Evolutionary conservation across 2,329 filamentous ascomycete genomes (phyloP), one percentile per base, ranked within the genome.

Genomic region (Paecilomyces dactylethromorphus): DNA sequence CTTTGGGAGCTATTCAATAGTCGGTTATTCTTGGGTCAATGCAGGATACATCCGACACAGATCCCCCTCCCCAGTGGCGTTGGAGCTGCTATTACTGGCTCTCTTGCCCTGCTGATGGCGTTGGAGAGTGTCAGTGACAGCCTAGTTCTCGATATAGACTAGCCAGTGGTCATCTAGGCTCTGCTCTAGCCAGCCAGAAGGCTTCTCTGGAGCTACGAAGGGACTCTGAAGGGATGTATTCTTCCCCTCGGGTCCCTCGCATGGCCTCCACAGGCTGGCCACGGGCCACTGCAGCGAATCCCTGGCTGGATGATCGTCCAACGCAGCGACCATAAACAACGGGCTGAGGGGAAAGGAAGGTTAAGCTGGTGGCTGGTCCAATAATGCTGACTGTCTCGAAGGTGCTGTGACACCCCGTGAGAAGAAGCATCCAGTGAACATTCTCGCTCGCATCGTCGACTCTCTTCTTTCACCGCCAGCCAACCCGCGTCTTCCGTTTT

Each of bases 291-390:
- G 39, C 39, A 45, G 39, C 39, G 39, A n/a, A 45, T 45, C 39
- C 39, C 39, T 45, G 39, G 39, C 39, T 45, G 39, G 39, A 45
- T 15, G 39, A 45, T 45, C 39, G 39, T 45, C 49, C 45, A 57
- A 57, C 49, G 49, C 49, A 57, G 49, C 18, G 51, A 53, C 39
- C 39, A 50, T n/a, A 50, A 50, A 50, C 15, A 50, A 7, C 39
- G 39, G 35, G 35, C 35, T 45, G 35, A 39, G 33, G 33, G 35
- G 39, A 45, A 45, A 5, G 15, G 39, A 45, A 45, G 39, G 18
- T 45, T 45, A 45, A 45, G 39, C 5, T 13, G 55, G 59, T 56
- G 61, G 61, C 61, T 63, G 61, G 61, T 61, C 61, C 61, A 63
- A 61, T 63, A n/a, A 58, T 33, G 32, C 29, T 26, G 21, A 7